Conservation (phyloP, 2,329 filamentous ascomycete genomes). For the Emmonsiellopsis sp. region DNA sequence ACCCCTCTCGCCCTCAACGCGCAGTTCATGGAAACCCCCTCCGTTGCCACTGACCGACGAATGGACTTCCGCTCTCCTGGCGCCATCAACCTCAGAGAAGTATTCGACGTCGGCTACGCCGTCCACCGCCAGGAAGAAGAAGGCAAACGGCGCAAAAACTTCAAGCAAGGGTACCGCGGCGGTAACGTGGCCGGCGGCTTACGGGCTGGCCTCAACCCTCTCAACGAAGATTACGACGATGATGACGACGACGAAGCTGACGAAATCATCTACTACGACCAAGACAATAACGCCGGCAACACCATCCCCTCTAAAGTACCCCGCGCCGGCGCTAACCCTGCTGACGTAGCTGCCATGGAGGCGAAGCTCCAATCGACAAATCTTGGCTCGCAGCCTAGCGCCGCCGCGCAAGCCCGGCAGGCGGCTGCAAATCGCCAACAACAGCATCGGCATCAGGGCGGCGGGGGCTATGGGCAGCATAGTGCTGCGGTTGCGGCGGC, state of each 20-base stretch:
- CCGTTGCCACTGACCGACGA: slow-evolving; percentile 49
- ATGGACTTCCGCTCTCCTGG: slow-evolving; percentile 93
- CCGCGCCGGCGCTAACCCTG: slow-evolving; percentile 46
- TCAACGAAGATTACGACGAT: slow-evolving; percentile 55
- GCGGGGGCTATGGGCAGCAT: slow-evolving; percentile 77
- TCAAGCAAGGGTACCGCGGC: slow-evolving; percentile 59
- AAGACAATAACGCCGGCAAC: slow-evolving; percentile 23
- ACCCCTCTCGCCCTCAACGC: slow-evolving; percentile 51
- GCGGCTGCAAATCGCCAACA: slow-evolving; percentile 38
- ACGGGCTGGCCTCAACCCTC: slow-evolving; percentile 50
- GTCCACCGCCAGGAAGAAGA: slow-evolving; percentile 96
- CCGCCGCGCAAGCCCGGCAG: slow-evolving; percentile 54
- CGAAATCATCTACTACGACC: slow-evolving; percentile 41
- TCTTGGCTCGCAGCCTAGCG: slow-evolving; percentile 45
- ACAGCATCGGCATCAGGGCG: slow-evolving; percentile 34
- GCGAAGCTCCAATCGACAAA: slow-evolving; percentile 79
- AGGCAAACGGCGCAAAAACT: slow-evolving; percentile 78
- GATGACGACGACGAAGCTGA: slow-evolving; percentile 54
- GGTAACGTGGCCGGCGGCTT: slow-evolving; percentile 48
- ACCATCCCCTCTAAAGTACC: slow-evolving; percentile 55
- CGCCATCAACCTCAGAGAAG: slow-evolving; percentile 88
- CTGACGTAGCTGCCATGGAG: slow-evolving; percentile 65
- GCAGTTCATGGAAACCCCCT: slow-evolving; percentile 48
- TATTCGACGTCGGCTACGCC: slow-evolving; percentile 97
- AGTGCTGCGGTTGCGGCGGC: slow-evolving; percentile 74